Conservation (phyloP, 2,329 filamentous ascomycete genomes). For the Microsporum canis region DNA sequence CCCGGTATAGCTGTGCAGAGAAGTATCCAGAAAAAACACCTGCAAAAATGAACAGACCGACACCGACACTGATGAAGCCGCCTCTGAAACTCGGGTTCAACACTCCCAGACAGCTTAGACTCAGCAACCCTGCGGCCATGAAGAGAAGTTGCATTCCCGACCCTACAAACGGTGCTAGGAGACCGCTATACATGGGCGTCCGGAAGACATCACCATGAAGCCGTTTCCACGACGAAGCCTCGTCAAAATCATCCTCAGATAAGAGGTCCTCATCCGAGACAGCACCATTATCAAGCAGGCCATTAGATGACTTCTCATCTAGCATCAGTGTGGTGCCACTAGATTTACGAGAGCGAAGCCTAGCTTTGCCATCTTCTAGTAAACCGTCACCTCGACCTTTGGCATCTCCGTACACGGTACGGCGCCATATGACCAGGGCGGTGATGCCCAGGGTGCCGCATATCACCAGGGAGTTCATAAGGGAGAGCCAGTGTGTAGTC, state of each 20-base stretch:
- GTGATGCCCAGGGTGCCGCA: slow-evolving; percentile 66
- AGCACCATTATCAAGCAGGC: slow-evolving; percentile 45
- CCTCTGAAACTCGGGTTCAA: slow-evolving; percentile 83
- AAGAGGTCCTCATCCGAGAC: slow-evolving; percentile 42
- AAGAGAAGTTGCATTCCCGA: slow-evolving; percentile 80
- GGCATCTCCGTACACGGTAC: slow-evolving; percentile 68
- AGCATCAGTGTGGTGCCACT: slow-evolving; percentile 24
- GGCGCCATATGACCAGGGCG: slow-evolving; percentile 67
- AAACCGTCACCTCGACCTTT: slow-evolving; percentile 58
- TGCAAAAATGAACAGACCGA: slow-evolving; percentile 72
- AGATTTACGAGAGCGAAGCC: slow-evolving; percentile 37
- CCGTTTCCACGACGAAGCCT: slow-evolving; percentile 78
- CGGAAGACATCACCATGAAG: slow-evolving; percentile 83
- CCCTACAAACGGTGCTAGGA: slow-evolving; percentile 70
- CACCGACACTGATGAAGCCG: slow-evolving; percentile 72
- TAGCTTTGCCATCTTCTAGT: slow-evolving; percentile 55
- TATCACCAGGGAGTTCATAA: slow-evolving; percentile 77
- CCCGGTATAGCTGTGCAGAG: slow-evolving; percentile 70
- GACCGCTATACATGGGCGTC: slow-evolving; percentile 54
- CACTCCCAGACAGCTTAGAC: slow-evolving; percentile 63
- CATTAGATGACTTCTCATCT: slow-evolving; percentile 41
- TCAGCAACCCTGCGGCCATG: slow-evolving; percentile 61
- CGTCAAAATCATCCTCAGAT: slow-evolving; percentile 69
- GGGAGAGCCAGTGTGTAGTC: slow-evolving; percentile 77
- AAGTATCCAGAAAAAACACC: slow-evolving; percentile 81